Conservation (phyloP, 1,139 yeast species). For the Spathaspora sp. region DNA sequence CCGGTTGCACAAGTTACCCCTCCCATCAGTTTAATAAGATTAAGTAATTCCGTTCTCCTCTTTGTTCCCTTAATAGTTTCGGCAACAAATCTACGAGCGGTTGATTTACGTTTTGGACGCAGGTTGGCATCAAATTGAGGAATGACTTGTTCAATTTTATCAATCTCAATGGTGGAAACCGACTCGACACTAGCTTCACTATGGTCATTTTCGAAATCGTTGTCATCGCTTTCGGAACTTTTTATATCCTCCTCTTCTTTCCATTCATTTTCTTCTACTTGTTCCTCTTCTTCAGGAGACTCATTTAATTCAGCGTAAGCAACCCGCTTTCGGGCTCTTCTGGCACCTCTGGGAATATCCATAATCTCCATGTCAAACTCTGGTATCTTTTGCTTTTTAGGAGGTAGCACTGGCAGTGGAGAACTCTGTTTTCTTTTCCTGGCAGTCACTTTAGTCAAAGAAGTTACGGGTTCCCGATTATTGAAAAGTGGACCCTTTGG, state of each 20-base stretch:
- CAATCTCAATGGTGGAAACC: not conserved
- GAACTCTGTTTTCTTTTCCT: slow-evolving; percentile 4
- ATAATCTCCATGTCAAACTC: not conserved
- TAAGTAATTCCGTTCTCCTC: slow-evolving; percentile 35
- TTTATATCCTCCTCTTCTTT: not conserved
- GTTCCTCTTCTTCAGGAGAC: not conserved
- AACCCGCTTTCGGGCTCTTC: not conserved
- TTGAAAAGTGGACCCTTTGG: slow-evolving; percentile 20
- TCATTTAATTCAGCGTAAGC: slow-evolving; percentile 1
- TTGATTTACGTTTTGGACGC: not conserved
- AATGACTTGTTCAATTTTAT: slow-evolving; percentile 2
- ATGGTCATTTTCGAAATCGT: not conserved
- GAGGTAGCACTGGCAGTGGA: slow-evolving; percentile 7
- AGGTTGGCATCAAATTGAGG: slow-evolving; percentile 1
- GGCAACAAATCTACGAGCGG: not conserved
- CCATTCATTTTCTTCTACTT: slow-evolving; percentile 2
- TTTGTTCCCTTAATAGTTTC: slow-evolving; percentile 22
- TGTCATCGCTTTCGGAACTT: slow-evolving; percentile 1
- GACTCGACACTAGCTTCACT: not conserved
- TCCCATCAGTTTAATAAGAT: slow-evolving; percentile 37
- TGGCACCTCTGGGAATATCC: slow-evolving; percentile 1
- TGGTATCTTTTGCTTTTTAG: slow-evolving; percentile 5
- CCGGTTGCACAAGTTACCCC: slow-evolving; percentile 43
- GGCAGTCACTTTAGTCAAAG: slow-evolving; percentile 8
- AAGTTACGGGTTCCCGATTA: slow-evolving; percentile 18